phyloP scores from a whole-genome alignment of 352 stramenopile species.

The Phytophthora pluvialis region DNA sequence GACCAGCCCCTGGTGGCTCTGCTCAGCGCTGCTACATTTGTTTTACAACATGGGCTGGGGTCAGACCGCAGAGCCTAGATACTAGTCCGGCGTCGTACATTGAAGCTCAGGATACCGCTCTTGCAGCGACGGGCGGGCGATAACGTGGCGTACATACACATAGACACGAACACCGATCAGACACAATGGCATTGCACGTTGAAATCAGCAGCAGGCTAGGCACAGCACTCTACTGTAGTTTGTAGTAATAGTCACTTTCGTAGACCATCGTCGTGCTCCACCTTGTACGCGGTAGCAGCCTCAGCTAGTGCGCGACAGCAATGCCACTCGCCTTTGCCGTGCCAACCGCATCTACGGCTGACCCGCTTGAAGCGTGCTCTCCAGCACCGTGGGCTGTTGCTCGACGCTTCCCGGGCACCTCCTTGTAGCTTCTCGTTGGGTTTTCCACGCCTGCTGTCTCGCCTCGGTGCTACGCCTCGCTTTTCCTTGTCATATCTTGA shows the following conservation, averaged over 20 bases:
- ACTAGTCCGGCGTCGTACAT: neutral
- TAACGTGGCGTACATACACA: slow-evolving; percentile 14
- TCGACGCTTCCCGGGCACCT: too few relatives aligned
- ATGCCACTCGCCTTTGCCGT: slow-evolving; percentile 10
- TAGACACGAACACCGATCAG: slow-evolving; percentile 2
- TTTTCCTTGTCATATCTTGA: neutral
- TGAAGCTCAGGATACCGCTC: too few relatives aligned
- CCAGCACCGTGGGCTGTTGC: neutral
- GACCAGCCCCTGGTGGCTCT: too few relatives aligned
- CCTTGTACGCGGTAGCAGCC: too few relatives aligned
- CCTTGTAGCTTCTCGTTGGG: slow-evolving; percentile 1
- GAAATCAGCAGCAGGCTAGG: too few relatives aligned
- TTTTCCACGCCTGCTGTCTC: neutral
- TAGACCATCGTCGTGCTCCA: too few relatives aligned
- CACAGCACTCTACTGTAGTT: too few relatives aligned
- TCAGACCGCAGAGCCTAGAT: neutral
- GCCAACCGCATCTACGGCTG: neutral
- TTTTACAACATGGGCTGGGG: too few relatives aligned
- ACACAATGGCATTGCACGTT: neutral
- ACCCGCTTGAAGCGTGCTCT: slow-evolving; percentile 4
- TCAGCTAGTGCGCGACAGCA: too few relatives aligned
- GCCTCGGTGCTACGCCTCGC: neutral
- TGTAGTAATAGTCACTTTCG: too few relatives aligned
- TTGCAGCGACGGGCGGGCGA: too few relatives aligned
- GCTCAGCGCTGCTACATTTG: too few relatives aligned